These are phyloP conservation scores for Komagataella ulmi DNA, from an alignment of 805 yeast genomes.

Conservation along the genomic window DNA sequence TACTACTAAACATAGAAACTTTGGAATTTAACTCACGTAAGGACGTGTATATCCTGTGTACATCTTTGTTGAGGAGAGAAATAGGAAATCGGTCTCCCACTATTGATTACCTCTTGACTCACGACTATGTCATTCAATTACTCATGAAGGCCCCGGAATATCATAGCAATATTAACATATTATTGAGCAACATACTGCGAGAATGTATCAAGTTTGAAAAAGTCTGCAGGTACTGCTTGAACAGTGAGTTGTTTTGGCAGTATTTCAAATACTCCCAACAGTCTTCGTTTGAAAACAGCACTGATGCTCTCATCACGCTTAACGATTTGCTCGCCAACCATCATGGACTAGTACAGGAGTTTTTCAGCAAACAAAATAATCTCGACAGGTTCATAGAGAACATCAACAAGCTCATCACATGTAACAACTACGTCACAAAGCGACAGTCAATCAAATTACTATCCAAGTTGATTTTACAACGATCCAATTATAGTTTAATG, in stretches of 20 bases:
- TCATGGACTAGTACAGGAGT: constrained; percentile 56
- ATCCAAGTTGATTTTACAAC: constrained; percentile 55
- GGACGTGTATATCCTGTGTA: constrained; percentile 62
- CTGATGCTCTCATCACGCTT: constrained; percentile 76
- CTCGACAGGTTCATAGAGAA: constrained; percentile 41
- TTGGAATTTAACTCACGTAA: constrained; percentile 87
- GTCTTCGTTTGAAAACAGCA: constrained; percentile 77
- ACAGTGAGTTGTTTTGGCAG: constrained; percentile 62
- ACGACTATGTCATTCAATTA: constrained; percentile 49
- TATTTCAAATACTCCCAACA: constrained; percentile 66
- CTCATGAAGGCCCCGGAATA: constrained; percentile 65
- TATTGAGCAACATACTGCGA: constrained; percentile 66
- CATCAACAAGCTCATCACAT: constrained; percentile 60
- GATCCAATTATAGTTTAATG: constrained; percentile 63
- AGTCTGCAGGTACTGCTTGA: constrained; percentile 45
- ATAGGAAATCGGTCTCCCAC: constrained; percentile 73
- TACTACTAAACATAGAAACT: constrained; percentile 44
- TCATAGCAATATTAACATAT: constrained; percentile 50
- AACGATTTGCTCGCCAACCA: constrained; percentile 58
- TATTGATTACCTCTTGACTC: constrained; percentile 62
- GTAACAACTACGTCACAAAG: constrained; percentile 81
- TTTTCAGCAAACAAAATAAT: constrained; percentile 38
- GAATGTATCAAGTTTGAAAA: constrained; percentile 76
- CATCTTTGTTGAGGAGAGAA: constrained; percentile 66
- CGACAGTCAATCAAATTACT: constrained; percentile 78